phyloP scores from a whole-genome alignment of 2,329 filamentous ascomycete species.

The Fusarium beomiforme region DNA sequence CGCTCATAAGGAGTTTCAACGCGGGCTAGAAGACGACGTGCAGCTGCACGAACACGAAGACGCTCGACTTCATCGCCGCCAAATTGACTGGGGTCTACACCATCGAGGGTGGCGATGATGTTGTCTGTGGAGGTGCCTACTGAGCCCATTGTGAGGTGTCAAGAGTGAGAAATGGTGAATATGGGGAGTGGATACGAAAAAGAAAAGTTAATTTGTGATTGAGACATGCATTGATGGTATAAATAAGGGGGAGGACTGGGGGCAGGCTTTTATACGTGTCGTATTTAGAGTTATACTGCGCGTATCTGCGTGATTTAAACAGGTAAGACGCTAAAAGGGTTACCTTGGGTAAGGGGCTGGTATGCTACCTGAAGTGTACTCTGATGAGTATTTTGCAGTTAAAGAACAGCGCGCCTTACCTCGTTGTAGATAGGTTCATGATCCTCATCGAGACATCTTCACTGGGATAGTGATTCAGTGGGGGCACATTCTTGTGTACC shows the following conservation, averaged over 20 bases:
- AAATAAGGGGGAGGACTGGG: no score
- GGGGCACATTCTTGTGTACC: background rate
- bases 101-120: slow-evolving; percentile 16
- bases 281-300: no score
- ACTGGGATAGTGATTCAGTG: background rate
- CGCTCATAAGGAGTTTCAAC: slow-evolving; percentile 26
- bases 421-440: no score
- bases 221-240: background rate
- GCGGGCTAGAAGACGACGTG: slow-evolving; percentile 15
- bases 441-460: rapidly evolving
- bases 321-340: no score
- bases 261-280: no score
- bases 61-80: slow-evolving; percentile 25
- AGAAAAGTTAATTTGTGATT: background rate
- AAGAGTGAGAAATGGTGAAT: no score
- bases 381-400: no score
- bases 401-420: no score
- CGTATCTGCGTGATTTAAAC: no score
- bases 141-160: background rate
- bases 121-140: background rate
- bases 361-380: no score
- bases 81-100: slow-evolving; percentile 1
- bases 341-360: no score
- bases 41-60: slow-evolving; percentile 22
- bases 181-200: background rate